phyloP scores from a whole-genome alignment of 495 filamentous ascomycete species.

The Glonium stellatum region DNA sequence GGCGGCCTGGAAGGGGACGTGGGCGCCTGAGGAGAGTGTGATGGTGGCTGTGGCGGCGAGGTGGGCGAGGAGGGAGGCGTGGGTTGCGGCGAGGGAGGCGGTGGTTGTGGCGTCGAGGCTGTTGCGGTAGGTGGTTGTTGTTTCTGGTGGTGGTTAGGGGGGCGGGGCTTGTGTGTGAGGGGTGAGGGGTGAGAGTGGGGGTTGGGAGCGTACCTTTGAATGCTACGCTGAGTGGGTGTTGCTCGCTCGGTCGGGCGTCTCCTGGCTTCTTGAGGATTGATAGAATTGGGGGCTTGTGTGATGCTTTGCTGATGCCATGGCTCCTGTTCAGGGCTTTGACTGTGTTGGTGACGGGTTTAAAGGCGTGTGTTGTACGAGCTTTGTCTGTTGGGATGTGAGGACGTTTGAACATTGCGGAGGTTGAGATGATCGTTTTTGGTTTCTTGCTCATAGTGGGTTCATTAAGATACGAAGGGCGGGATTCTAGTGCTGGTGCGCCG shows the following conservation, averaged over 20 bases:
- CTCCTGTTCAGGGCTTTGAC: neutral
- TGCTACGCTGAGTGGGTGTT: neutral
- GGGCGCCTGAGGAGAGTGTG: neutral
- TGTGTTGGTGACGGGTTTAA: neutral
- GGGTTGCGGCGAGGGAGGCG: conserved; percentile 1
- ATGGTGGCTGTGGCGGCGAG: neutral
- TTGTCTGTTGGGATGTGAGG: neutral
- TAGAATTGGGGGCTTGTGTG: neutral
- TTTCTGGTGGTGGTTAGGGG: conserved; percentile 11
- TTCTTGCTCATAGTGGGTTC: neutral
- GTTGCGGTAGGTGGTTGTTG: conserved; percentile 15
- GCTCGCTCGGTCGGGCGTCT: neutral
- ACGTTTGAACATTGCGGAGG: conserved; percentile 9
- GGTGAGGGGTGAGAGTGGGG: neutral
- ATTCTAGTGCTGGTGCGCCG: neutral
- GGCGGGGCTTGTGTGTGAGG: neutral
- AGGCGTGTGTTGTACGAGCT: neutral
- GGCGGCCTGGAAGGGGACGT: neutral
- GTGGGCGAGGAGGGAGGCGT: conserved; percentile 2
- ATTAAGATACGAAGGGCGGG: neutral
- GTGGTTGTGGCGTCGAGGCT: conserved; percentile 1
- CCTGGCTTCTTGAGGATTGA: neutral
- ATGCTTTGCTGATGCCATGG: neutral
- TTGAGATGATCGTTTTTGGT: conserved; percentile 4
- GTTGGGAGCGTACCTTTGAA: conserved; percentile 18